Conservation (phyloP, 116 monocot genomes). For the Zostera marina region DNA sequence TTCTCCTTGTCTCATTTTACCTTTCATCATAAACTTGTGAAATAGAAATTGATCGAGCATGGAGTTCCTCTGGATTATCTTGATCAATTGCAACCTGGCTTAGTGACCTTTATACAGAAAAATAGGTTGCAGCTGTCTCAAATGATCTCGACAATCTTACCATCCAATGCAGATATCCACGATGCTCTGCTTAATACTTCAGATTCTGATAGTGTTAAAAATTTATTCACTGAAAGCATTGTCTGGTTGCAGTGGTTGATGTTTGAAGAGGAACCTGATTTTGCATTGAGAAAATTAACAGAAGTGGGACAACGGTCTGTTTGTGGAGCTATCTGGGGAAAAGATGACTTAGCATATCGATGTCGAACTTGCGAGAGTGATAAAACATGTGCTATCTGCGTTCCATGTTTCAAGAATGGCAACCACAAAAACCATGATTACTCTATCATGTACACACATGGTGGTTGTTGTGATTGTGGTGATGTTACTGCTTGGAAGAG, state of each 20-base stretch:
- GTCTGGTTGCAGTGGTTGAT: conserved; percentile 88
- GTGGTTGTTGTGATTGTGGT: conserved; percentile 98
- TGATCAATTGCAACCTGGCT: conserved; percentile 21
- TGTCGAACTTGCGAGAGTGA: conserved; percentile 91
- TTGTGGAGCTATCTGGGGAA: conserved; percentile 85
- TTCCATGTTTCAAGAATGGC: conserved; percentile 88
- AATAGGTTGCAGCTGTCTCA: conserved; percentile 19
- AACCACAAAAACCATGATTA: conserved; percentile 91
- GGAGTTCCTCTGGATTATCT: conserved; percentile 37
- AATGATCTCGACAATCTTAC: conserved; percentile 35
- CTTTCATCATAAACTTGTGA: too few species aligned
- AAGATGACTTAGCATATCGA: conserved; percentile 74
- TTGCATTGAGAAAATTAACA: conserved; percentile 26
- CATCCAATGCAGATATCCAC: conserved; percentile 22
- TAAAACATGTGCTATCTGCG: conserved; percentile 89
- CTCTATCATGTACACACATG: conserved; percentile 76
- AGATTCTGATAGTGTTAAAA: conserved; percentile 9
- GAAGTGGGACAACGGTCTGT: conserved; percentile 54
- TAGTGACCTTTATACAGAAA: conserved; percentile 34
- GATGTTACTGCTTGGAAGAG: conserved; percentile 97
- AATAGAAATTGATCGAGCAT: conserved; percentile 31
- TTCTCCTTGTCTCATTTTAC: too few species aligned
- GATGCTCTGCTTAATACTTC: conserved; percentile 5
- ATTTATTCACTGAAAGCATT: conserved; percentile 37
- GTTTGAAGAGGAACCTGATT: conserved; percentile 59